Conservation (phyloP, 345 rosid genomes). For the Ceriops decandra region DNA sequence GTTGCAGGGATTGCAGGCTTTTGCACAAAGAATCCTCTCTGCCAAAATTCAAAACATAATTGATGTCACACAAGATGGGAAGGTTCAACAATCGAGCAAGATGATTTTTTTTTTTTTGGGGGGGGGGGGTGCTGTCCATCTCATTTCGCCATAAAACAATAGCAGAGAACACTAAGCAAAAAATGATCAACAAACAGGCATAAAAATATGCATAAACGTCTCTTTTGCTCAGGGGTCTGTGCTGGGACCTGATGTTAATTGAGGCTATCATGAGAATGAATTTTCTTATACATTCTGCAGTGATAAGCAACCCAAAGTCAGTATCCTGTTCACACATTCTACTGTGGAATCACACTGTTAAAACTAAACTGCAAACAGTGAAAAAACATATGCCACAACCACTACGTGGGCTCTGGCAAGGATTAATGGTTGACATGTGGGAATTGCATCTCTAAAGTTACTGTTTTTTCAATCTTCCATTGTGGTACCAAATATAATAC, state of each 20-base stretch:
- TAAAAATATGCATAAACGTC: neutral
- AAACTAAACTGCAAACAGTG: neutral
- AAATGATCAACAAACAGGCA: neutral
- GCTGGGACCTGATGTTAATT: neutral
- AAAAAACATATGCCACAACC: neutral
- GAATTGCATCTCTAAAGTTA: neutral
- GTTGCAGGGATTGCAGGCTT: slow-evolving; percentile 35
- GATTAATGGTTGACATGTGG: neutral
- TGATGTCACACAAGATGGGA: neutral
- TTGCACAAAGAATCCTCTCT: slow-evolving; percentile 48
- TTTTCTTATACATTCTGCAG: neutral
- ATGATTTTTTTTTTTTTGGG: too few species aligned
- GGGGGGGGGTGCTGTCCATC: too few species aligned
- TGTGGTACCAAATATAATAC: neutral
- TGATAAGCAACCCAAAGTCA: neutral
- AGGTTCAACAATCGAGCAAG: neutral
- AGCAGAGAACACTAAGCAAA: too few species aligned
- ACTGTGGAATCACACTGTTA: neutral
- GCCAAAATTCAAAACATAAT: slow-evolving; percentile 18
- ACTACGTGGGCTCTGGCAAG: neutral
- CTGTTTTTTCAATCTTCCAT: neutral
- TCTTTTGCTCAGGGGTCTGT: neutral
- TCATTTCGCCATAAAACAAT: too few species aligned
- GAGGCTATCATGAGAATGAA: neutral
- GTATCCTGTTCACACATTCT: neutral